phyloP scores from a whole-genome alignment of 2,329 filamentous ascomycete genomes.

The Colletotrichum incanum region DNA sequence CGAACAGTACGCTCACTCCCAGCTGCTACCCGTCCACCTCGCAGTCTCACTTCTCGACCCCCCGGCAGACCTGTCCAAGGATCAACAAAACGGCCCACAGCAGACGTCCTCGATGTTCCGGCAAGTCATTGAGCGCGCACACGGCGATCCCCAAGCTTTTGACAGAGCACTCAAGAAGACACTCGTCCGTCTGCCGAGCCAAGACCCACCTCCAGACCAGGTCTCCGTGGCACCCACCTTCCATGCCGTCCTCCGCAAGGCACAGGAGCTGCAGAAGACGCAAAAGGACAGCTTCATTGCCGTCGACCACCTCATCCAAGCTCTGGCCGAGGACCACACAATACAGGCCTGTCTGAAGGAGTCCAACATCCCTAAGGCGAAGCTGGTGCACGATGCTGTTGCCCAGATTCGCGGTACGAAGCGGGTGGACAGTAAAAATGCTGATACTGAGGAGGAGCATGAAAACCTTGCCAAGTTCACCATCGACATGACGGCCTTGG shows the following conservation, averaged over 20 bases:
- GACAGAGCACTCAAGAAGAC: conserved; percentile 92
- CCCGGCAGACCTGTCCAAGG: conserved; percentile 82
- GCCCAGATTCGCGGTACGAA: conserved; percentile 92
- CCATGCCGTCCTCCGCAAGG: conserved; percentile 85
- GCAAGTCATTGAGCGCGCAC: conserved; percentile 93
- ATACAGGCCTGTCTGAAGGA: conserved; percentile 85
- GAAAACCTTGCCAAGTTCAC: conserved; percentile 99
- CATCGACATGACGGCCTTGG: conserved; percentile 97
- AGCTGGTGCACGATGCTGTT: conserved; percentile 92
- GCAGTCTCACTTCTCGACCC: conserved; percentile 87
- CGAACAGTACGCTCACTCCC: conserved; percentile 90
- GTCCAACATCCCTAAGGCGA: conserved; percentile 91
- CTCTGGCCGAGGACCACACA: conserved; percentile 82
- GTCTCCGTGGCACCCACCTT: conserved; percentile 88
- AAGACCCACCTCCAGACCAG: conserved; percentile 93
- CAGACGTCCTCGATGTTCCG: conserved; percentile 85
- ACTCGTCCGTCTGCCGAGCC: conserved; percentile 90
- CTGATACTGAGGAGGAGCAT: conserved; percentile 91
- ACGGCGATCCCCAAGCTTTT: conserved; percentile 91
- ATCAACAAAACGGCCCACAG: conserved; percentile 84
- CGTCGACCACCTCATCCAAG: conserved; percentile 92
- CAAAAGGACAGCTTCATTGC: conserved; percentile 97
- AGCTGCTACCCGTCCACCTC: conserved; percentile 91
- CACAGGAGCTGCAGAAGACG: conserved; percentile 93
- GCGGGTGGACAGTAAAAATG: conserved; percentile 95